Evolutionary conservation across 176 grass and related monocot genomes (phyloP).

Genomic region (Carex pumila): DNA sequence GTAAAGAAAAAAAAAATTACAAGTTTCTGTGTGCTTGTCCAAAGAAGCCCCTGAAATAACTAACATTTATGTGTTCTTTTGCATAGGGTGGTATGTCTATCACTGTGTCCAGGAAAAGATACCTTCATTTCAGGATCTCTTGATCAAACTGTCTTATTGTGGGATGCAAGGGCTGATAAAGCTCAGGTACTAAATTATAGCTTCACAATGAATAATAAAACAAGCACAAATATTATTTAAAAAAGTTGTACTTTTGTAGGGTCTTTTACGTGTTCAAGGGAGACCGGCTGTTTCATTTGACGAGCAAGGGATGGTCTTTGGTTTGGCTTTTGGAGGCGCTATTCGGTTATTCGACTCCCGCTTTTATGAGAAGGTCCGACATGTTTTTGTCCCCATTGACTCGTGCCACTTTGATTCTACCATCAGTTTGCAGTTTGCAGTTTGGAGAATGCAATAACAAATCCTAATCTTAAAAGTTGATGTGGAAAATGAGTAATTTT

Average conservation of each 20-base stretch:
- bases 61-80: conserved; percentile 27
- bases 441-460: neutral
- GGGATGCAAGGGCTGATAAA: conserved; percentile 86
- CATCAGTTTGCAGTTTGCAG: neutral
- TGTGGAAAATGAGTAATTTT: neutral
- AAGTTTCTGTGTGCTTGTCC: neutral
- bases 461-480: neutral
- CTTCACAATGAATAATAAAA: conserved; percentile 3
- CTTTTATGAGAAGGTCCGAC: conserved; percentile 73
- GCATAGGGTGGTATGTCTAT: conserved; percentile 76
- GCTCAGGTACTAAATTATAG: conserved; percentile 55
- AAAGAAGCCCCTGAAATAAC: conserved; percentile 14
- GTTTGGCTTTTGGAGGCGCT: conserved; percentile 60
- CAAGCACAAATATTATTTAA: neutral
- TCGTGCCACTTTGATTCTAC: neutral
- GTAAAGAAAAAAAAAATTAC: conserved; percentile 6
- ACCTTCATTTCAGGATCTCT: conserved; percentile 82
- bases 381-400: neutral
- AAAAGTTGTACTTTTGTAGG: conserved; percentile 38
- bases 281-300: conserved; percentile 92
- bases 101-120: conserved; percentile 74
- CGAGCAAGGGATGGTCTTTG: conserved; percentile 90
- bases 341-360: conserved; percentile 83
- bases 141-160: conserved; percentile 83
- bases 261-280: conserved; percentile 79